Conservation (phyloP, 1,284 basidiomycete species). For the Moesziomyces sp. region DNA sequence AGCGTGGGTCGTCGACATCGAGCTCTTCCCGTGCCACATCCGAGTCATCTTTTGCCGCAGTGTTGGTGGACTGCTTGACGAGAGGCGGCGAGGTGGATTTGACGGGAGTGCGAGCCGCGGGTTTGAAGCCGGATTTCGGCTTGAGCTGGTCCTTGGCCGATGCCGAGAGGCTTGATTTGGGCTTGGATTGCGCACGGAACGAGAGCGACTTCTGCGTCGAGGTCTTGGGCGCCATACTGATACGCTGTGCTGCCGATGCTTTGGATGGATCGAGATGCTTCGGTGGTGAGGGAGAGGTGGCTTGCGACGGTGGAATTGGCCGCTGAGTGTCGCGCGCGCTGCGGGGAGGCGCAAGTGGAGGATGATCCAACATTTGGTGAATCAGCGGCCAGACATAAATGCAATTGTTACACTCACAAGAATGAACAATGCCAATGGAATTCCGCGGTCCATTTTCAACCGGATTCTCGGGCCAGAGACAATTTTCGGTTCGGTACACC, state of each 20-base stretch:
- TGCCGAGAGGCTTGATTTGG: conserved; percentile 37
- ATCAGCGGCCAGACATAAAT: not conserved
- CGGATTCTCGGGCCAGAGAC: not conserved
- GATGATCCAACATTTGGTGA: conserved; percentile 13
- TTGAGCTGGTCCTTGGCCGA: conserved; percentile 37
- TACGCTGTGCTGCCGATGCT: not conserved
- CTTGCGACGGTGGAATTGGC: not conserved
- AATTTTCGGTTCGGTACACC: no score
- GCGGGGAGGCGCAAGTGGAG: conserved; percentile 9
- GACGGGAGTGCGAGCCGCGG: conserved; percentile 15
- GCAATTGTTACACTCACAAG: not conserved
- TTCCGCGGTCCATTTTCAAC: not conserved
- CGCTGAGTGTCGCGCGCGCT: not conserved
- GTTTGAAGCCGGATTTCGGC: conserved; percentile 16
- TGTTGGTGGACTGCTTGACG: conserved; percentile 4
- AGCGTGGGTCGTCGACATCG: conserved; percentile 48
- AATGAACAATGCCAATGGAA: not conserved
- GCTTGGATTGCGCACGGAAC: conserved; percentile 42
- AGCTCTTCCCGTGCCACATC: conserved; percentile 32
- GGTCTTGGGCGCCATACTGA: conserved; percentile 29
- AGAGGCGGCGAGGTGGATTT: conserved; percentile 16
- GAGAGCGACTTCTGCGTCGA: conserved; percentile 37
- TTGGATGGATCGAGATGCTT: no score
- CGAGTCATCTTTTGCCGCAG: conserved; percentile 7
- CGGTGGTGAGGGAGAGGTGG: no score